Conservation (phyloP, 129 eudicot genomes). For the Artemisia tridentata region DNA sequence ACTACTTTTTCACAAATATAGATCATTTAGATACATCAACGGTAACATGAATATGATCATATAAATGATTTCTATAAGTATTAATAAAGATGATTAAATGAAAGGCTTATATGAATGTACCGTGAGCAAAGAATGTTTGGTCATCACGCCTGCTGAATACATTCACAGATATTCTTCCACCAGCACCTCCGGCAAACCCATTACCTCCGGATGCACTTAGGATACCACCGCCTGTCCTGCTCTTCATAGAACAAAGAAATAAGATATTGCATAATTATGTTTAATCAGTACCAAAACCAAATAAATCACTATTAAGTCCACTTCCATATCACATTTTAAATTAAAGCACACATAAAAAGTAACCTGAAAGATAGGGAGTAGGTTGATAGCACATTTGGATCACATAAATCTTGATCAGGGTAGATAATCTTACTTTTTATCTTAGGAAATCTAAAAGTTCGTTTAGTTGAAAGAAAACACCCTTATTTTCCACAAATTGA, state of each 20-base stretch:
- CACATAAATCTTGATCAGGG: constrained; percentile 10
- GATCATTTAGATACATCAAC: background rate
- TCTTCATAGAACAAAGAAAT: constrained; percentile 34
- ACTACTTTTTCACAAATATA: background rate
- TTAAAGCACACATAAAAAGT: background rate
- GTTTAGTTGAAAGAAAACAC: too few species aligned
- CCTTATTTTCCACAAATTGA: too few species aligned
- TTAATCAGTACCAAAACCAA: constrained; percentile 13
- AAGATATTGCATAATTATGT: constrained; percentile 12
- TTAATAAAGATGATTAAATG: constrained; percentile 3
- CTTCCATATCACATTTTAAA: constrained; percentile 14
- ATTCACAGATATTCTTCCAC: constrained; percentile 89
- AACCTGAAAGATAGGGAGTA: constrained; percentile 1
- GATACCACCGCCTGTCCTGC: constrained; percentile 87
- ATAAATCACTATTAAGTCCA: background rate
- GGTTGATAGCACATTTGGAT: background rate
- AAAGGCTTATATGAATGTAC: constrained; percentile 37
- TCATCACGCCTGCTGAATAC: constrained; percentile 79
- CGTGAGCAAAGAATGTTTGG: constrained; percentile 57
- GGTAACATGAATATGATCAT: too few species aligned
- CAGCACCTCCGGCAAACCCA: constrained; percentile 67
- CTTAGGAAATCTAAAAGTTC: background rate
- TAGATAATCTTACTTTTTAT: constrained; percentile 10
- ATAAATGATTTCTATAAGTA: too few species aligned
- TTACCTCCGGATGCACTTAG: constrained; percentile 84